Evolutionary conservation across 2,329 filamentous ascomycete genomes (phyloP).

Genomic region (Aspergillus tamarii): DNA sequence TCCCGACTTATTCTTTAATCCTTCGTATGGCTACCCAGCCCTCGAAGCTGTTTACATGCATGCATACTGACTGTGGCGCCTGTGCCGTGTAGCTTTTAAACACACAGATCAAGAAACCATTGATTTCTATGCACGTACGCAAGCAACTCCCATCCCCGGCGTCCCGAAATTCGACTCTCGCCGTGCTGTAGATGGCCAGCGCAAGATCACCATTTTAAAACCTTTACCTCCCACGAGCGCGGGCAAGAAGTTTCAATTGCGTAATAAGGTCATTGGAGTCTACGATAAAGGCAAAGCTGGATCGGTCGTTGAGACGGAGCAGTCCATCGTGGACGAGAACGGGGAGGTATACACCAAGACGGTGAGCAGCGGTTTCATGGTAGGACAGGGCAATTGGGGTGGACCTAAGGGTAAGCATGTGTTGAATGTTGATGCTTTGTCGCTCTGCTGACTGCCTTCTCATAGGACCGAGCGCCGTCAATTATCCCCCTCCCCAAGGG

Average conservation of each 20-base stretch:
- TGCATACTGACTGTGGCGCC: slow-evolving; percentile 18
- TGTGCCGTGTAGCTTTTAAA: slow-evolving; percentile 67
- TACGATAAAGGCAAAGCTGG: slow-evolving; percentile 89
- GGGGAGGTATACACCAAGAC: slow-evolving; percentile 73
- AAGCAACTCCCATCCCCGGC: slow-evolving; percentile 68
- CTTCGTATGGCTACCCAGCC: slow-evolving; percentile 59
- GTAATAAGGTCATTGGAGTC: slow-evolving; percentile 77
- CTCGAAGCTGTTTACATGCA: background rate
- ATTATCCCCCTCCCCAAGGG: slow-evolving; percentile 75
- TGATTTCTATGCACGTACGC: slow-evolving; percentile 78
- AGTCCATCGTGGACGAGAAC: slow-evolving; percentile 70
- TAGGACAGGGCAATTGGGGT: slow-evolving; percentile 81
- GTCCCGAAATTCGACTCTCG: slow-evolving; percentile 76
- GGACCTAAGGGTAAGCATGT: slow-evolving; percentile 73
- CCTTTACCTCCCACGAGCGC: slow-evolving; percentile 72
- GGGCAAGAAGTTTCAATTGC: slow-evolving; percentile 74
- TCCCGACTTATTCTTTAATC: slow-evolving; percentile 85
- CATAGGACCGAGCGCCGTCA: slow-evolving; percentile 68
- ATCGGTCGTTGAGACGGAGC: slow-evolving; percentile 79
- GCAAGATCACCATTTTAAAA: slow-evolving; percentile 76
- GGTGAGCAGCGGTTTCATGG: slow-evolving; percentile 74
- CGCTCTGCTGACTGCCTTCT: background rate
- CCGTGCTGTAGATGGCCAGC: slow-evolving; percentile 81
- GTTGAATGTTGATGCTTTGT: background rate
- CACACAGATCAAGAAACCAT: slow-evolving; percentile 73